Base-by-base conservation (phyloP, 805 yeast genomes). In the Teunomyces lycoperdinae region DNA sequence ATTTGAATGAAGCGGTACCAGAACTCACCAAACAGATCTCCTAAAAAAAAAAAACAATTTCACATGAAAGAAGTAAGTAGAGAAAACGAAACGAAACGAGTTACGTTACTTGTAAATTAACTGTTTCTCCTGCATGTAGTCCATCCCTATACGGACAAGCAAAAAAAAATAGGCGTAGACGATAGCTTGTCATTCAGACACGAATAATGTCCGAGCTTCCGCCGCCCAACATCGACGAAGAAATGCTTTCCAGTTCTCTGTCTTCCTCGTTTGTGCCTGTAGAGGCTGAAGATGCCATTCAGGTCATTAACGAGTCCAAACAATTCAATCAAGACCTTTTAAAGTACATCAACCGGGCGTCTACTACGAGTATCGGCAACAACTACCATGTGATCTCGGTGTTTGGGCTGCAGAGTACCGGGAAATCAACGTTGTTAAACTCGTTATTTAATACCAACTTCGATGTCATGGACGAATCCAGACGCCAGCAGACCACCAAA, bases 391-490 rank as follows among this genome's bases (percentile, higher is more conserved):
- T 94, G 14, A 88, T 94, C 3, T 85, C 98, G 0, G 99, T 94
- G 33, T 94, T 94, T 73, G 99, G 99, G 4, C 89, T 97, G 0
- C 99, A 94, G 63, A 86, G 96, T 3, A 90, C 97, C 4, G 99
- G 99, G 46, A 94, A 94, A 67, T 89, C 97, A 1, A 94, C 99
- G 0, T 75, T 94, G 49, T 76, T 94, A 58, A 94, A 94, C 68
- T 80, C 82, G 39, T 68, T 94, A 48, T 94, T 94, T 70, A 86
- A 86, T 53, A 94, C 98, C 8, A 68, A 77, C 38, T 94, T 94
- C 62, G 96, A 88, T 58, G 96, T 92, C 17, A 94, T 94, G 99
- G 87, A 89, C 67, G 97, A 89, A 52, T 66, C 76, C 11, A 78
- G 76, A 50, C 81, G 98, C 57, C 91, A 87, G 57, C 99, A 92